phyloP scores from a whole-genome alignment of 352 stramenopile genomes.

The Globisporangium solare region DNA sequence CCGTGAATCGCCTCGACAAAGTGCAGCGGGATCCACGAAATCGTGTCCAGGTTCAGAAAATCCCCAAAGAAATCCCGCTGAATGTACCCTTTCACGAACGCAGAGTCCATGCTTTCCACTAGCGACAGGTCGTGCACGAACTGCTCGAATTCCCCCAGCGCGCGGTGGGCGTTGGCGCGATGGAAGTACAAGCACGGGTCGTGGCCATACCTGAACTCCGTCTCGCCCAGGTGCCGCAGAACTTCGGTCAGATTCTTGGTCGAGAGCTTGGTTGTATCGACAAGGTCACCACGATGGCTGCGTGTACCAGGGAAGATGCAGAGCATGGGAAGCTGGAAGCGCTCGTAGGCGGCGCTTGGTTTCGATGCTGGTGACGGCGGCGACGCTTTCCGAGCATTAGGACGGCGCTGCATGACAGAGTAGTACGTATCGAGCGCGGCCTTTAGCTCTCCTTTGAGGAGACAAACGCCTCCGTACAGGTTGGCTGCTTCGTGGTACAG shows the following conservation, averaged over 20 bases:
- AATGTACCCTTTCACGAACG: conserved; percentile 39
- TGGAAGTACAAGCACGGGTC: conserved; percentile 61
- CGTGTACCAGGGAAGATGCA: conserved; percentile 42
- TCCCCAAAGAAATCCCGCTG: conserved; percentile 32
- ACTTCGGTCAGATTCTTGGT: conserved; percentile 37
- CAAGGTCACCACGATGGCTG: conserved; percentile 24
- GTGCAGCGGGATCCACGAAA: conserved; percentile 47
- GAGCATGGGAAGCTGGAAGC: conserved; percentile 34
- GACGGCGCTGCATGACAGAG: conserved; percentile 19
- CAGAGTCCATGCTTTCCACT: conserved; percentile 40
- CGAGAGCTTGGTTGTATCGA: conserved; percentile 47
- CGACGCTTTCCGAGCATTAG: not conserved
- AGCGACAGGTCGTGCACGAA: conserved; percentile 49
- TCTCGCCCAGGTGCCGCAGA: conserved; percentile 44
- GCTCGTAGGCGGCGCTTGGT: not conserved
- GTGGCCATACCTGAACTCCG: conserved; percentile 51
- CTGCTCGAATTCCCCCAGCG: conserved; percentile 31
- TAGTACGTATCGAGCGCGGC: conserved; percentile 43
- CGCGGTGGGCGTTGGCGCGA: conserved; percentile 41
- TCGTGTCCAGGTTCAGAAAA: conserved; percentile 54
- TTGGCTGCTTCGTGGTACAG: conserved; percentile 39
- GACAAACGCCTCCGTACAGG: conserved; percentile 40
- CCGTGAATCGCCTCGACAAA: conserved; percentile 35
- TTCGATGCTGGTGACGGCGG: conserved; percentile 8
- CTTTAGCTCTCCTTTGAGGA: conserved; percentile 49